phyloP scores from a whole-genome alignment of 768 basidiomycete genomes.

The Phaeotremella skinneri region DNA sequence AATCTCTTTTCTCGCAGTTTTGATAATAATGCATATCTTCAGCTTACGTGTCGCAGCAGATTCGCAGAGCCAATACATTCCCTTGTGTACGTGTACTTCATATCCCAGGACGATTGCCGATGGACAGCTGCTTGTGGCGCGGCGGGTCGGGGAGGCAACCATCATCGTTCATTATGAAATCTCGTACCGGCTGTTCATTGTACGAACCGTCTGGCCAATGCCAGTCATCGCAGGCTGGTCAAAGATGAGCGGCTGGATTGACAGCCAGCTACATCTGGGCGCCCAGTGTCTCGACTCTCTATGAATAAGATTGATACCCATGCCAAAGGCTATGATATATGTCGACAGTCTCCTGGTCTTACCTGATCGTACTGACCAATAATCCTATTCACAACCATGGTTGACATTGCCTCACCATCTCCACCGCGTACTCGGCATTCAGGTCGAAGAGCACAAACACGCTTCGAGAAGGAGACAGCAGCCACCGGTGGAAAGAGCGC shows the following conservation, averaged over 20 bases:
- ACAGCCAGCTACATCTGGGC: not conserved
- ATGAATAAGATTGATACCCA: not conserved
- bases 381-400: not conserved
- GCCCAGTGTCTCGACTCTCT: not conserved
- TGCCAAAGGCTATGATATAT: not conserved
- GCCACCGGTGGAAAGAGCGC: slow-evolving; percentile 69
- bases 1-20: too few species aligned
- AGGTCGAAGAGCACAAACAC: slow-evolving; percentile 21
- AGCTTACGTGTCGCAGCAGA: too few species aligned
- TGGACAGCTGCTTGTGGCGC: too few species aligned
- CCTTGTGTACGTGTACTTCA: too few species aligned
- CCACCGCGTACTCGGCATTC: slow-evolving; percentile 28
- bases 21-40: too few species aligned
- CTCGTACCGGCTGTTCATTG: not conserved
- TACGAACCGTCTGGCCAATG: too few species aligned
- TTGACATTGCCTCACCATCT: slow-evolving; percentile 19
- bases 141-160: too few species aligned
- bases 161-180: not conserved
- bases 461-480: slow-evolving; percentile 63
- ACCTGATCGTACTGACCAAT: not conserved
- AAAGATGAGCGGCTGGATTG: not conserved
- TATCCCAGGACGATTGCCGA: too few species aligned
- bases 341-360: not conserved
- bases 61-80: too few species aligned
- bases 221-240: too few species aligned